These are phyloP conservation scores for Colletotrichum navitas DNA, from an alignment of 2,329 filamentous ascomycete genomes.

Conservation along the genomic window DNA sequence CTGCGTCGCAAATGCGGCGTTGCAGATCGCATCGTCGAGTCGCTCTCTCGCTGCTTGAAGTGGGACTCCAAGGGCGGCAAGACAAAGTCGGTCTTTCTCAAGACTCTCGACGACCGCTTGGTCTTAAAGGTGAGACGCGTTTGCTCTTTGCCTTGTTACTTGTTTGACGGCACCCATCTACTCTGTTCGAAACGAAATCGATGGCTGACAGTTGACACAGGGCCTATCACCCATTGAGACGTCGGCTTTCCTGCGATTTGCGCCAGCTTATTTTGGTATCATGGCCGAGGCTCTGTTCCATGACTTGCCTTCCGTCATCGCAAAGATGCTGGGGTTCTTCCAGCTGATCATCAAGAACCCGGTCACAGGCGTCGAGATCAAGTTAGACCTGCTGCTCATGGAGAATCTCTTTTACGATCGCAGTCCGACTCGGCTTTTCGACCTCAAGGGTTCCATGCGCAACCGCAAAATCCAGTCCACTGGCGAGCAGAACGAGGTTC, in stretches of 20 bases:
- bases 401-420: constrained; percentile 99
- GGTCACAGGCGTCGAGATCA: constrained; percentile 89
- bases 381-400: constrained; percentile 94
- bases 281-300: constrained; percentile 98
- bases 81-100: constrained; percentile 96
- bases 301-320: constrained; percentile 94
- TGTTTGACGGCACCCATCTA: not conserved
- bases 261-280: constrained; percentile 96
- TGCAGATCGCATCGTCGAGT: constrained; percentile 93
- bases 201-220: constrained; percentile 57
- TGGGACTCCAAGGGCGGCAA: constrained; percentile 99
- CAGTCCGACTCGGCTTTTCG: constrained; percentile 88
- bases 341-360: constrained; percentile 98
- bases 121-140: constrained; percentile 76
- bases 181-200: not conserved
- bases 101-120: constrained; percentile 94
- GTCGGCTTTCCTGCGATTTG: constrained; percentile 93
- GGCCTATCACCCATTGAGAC: constrained; percentile 92
- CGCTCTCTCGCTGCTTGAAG: constrained; percentile 92
- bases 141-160: not conserved
- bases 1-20: constrained; percentile 93
- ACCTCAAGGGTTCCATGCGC: constrained; percentile 97
- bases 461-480: constrained; percentile 98
- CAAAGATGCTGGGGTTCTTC: constrained; percentile 99
- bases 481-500: constrained; percentile 94